phyloP scores from a whole-genome alignment of 2,329 filamentous ascomycete species.

The Botrytis pseudocinerea region DNA sequence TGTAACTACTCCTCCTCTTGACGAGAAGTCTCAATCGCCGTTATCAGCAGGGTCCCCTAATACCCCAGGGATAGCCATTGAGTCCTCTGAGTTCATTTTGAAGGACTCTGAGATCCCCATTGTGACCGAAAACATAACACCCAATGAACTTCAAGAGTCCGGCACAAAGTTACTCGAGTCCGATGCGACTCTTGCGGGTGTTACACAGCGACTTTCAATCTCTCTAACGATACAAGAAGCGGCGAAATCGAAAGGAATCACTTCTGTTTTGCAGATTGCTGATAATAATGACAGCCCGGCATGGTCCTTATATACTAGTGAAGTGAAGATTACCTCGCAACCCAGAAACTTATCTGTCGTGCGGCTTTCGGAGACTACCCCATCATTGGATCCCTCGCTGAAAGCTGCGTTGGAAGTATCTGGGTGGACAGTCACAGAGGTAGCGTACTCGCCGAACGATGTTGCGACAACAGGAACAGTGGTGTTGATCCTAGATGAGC shows the following conservation, averaged over 20 bases:
- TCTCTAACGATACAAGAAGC: background rate
- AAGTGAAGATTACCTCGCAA: background rate
- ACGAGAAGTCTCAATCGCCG: background rate
- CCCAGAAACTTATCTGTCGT: background rate
- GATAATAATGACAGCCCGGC: background rate
- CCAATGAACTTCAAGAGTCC: background rate
- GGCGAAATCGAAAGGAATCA: background rate
- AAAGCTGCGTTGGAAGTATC: background rate
- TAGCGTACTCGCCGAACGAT: background rate
- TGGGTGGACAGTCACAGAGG: background rate
- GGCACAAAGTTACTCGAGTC: background rate
- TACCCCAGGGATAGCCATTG: background rate
- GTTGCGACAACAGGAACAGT: background rate
- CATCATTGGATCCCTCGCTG: background rate
- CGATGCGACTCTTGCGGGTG: background rate
- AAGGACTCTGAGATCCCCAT: background rate
- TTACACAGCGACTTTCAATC: background rate
- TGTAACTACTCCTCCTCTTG: background rate
- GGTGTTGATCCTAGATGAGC: conserved; percentile 28
- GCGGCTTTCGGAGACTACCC: background rate
- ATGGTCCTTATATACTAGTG: background rate
- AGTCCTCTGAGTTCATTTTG: background rate
- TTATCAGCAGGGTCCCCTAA: background rate
- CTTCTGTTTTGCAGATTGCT: background rate
- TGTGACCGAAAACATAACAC: background rate